Evolutionary conservation across 2,329 filamentous ascomycete genomes (phyloP), one percentile per base, ranked within the genome.

Genomic region (Diaporthe australafricana): DNA sequence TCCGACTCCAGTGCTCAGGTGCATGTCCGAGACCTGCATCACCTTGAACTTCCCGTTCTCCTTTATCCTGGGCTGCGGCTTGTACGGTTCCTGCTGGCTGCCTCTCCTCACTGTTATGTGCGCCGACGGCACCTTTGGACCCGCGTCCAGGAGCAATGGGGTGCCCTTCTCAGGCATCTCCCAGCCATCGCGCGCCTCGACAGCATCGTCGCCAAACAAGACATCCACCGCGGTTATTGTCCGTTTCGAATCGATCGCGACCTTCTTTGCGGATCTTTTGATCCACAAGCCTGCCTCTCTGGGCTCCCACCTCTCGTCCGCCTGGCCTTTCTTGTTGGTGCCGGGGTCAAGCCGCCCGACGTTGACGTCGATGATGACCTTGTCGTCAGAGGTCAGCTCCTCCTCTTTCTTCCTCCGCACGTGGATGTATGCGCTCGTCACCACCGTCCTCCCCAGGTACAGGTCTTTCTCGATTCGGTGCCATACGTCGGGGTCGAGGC

Each of bases 41-140:
- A 99, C 98, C 85, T 98, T 98, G 86, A 98, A 98, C 77, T 93
- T 94, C 38, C 96, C 96, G 79, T 96, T 94, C 74, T 97, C 94
- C 53, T 90, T 89, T 74, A 99, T 94, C 72, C 93, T 90, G 14
- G 92, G 93, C 48, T 90, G 85, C 0, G 93, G 93, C 80, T 92
- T 95, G 77, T 91, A 88, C 45, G 87, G 81, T 75, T 91, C 89
- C 27, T 86, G 84, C 27, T 89, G 89, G 66, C 87, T 85, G 2
- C 96, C 96, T 76, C 93, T 89, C 65, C 94, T 90, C 63, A 98
- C 87, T 32, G 91, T 97, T 70, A 99, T 81, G 73, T 95, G 91
- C 27, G 94, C 90, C 75, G 92, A 91, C 30, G 91, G 90, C 12
- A 88, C 84, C 47, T 90, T 87, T 40, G 88, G 84, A 35, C 87